phyloP scores from a whole-genome alignment of 352 stramenopile genomes.

The Phytopythium litorale region DNA sequence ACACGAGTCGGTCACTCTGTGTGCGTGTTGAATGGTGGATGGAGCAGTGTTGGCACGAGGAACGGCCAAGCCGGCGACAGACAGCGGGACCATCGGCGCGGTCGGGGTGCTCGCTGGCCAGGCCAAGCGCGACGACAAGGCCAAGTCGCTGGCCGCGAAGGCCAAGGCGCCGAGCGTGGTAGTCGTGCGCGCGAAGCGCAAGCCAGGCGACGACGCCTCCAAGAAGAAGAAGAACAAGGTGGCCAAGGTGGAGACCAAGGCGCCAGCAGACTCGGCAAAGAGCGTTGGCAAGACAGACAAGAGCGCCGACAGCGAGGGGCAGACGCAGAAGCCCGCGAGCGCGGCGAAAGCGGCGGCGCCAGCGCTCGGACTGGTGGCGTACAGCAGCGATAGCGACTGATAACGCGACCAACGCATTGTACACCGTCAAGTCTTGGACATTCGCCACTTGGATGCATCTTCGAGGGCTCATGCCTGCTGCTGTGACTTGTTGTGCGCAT shows the following conservation, averaged over 20 bases:
- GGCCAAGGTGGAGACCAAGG: slow-evolving; percentile 8
- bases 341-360: slow-evolving; percentile 8
- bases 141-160: slow-evolving; percentile 7
- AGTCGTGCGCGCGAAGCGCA: slow-evolving; percentile 57
- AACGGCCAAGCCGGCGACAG: slow-evolving; percentile 20
- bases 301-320: slow-evolving; percentile 8
- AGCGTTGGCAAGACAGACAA: not conserved
- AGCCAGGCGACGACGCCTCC: slow-evolving; percentile 14
- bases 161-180: slow-evolving; percentile 29
- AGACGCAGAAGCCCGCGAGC: slow-evolving; percentile 22
- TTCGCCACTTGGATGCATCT: too few relatives aligned
- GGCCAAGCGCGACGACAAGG: slow-evolving; percentile 25
- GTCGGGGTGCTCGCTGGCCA: slow-evolving; percentile 4
- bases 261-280: not conserved
- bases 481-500: too few relatives aligned
- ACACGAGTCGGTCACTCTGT: not conserved
- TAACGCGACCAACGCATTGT: not conserved
- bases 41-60: slow-evolving; percentile 54
- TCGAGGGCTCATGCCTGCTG: too few relatives aligned
- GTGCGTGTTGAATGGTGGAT: not conserved
- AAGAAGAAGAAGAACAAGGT: slow-evolving; percentile 18
- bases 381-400: slow-evolving; percentile 51
- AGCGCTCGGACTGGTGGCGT: slow-evolving; percentile 49
- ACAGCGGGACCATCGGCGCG: not conserved
- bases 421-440: too few relatives aligned